phyloP scores from a whole-genome alignment of 2,329 filamentous ascomycete species.

The Claviceps africana region DNA sequence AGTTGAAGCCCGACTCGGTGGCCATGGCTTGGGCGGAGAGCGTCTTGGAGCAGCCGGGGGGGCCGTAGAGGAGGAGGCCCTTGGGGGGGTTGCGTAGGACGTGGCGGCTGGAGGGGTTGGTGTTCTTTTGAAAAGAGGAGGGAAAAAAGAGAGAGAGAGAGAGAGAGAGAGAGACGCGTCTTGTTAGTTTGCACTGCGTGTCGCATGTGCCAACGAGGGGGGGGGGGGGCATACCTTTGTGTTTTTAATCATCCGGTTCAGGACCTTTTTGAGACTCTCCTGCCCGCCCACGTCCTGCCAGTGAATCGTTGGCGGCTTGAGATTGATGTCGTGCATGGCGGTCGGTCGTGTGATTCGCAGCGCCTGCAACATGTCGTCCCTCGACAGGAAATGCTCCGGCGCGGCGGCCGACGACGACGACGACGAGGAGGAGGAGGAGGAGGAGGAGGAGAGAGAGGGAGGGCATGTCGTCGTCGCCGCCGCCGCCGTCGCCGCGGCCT shows the following conservation, averaged over 20 bases:
- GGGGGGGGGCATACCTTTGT: conserved; percentile 14
- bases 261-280: conserved; percentile 52
- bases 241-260: conserved; percentile 36
- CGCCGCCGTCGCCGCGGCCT: no score
- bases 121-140: conserved; percentile 6
- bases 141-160: no score
- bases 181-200: neutral
- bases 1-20: conserved; percentile 82
- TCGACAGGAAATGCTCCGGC: conserved; percentile 17
- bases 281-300: conserved; percentile 88
- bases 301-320: conserved; percentile 72
- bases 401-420: no score
- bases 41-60: conserved; percentile 90
- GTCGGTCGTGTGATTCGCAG: conserved; percentile 60
- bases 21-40: conserved; percentile 82
- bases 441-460: no score
- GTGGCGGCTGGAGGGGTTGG: conserved; percentile 18
- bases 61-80: conserved; percentile 78
- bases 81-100: conserved; percentile 49
- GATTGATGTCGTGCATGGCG: conserved; percentile 77
- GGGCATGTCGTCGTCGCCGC: no score
- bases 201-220: no score
- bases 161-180: neutral
- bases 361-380: conserved; percentile 48
- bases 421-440: no score